phyloP scores from a whole-genome alignment of 345 rosid species.

The Excoecaria cochinchinensis region DNA sequence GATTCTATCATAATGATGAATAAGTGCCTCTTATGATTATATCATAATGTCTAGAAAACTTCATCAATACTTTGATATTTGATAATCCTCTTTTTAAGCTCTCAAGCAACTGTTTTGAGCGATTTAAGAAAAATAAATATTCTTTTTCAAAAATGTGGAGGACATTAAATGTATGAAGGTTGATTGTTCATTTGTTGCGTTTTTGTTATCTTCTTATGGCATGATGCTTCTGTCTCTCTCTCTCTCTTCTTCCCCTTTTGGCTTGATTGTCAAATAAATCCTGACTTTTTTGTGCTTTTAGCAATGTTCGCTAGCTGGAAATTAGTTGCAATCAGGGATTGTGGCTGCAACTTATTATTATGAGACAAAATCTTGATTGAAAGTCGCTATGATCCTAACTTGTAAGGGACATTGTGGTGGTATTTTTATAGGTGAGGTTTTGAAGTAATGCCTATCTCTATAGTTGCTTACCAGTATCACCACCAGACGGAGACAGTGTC shows the following conservation, averaged over 20 bases:
- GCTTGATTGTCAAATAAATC: constrained; percentile 1
- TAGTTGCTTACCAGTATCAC: no score
- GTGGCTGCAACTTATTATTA: neutral
- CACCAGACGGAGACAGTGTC: no score
- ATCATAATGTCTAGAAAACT: neutral
- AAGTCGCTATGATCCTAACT: neutral
- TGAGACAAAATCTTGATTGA: neutral
- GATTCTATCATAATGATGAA: no score
- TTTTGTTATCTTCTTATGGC: neutral
- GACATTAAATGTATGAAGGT: neutral
- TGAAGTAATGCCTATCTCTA: no score
- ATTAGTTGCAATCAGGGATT: neutral
- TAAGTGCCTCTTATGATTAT: no score
- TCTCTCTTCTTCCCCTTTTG: no score
- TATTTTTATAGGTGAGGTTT: neutral
- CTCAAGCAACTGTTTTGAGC: neutral
- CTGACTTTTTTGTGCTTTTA: neutral
- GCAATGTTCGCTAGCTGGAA: neutral
- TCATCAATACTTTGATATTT: neutral
- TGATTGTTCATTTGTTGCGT: neutral
- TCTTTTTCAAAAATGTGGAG: neutral
- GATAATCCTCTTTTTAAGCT: neutral
- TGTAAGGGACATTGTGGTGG: neutral
- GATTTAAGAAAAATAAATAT: neutral
- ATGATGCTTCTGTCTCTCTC: neutral